Evolutionary conservation across 768 basidiomycete genomes (phyloP), one percentile per base, ranked within the genome.

Genomic region (Mycena rosella): DNA sequence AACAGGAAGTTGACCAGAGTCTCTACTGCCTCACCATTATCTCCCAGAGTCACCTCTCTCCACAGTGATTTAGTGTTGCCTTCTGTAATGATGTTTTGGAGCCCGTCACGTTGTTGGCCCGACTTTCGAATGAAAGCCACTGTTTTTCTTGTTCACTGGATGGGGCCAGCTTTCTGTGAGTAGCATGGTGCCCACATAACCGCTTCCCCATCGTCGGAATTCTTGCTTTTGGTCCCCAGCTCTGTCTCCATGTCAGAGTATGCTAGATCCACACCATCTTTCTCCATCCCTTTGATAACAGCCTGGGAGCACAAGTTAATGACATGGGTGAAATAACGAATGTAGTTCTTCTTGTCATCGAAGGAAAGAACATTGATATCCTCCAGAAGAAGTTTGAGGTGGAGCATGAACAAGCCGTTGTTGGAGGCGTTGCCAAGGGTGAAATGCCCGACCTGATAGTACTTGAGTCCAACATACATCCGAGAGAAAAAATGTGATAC

Each of bases 101-200:
- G 66, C 24, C 64, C 60, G 42, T 63, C 67, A 9, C 67, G 62
- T 26, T 62, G 63, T 27, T 74, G 62, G 24, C 72, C 74, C 7
- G 72, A 73, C 38, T 69, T 58, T 26, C 65, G 69, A 22, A 66
- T 65, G 13, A 64, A 66, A 27, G 61, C 32, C 2, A 74, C 72
- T 27, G 67, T 48, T 38, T 60, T 58, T 9, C 70, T 38, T 8
- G 36, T 58, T 34, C n/a, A 26, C 1, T 44, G 44, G 29, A 74
- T 58, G 7, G 72, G 69, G 36, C 48, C 47, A 14, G 54, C 53
- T 13, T 60, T 58, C 29, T 27, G 27, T 24, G 44, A 29, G 24
- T 58, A 36, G 24, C 48, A 42, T 30, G 24, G 1, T 8, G 45
- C 47, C 20, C 42, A 36, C 32, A 54, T 60, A 0, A 29, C 17